Evolutionary conservation across 441 rosid genomes (phyloP).

Genomic region (Daphne laureola): DNA sequence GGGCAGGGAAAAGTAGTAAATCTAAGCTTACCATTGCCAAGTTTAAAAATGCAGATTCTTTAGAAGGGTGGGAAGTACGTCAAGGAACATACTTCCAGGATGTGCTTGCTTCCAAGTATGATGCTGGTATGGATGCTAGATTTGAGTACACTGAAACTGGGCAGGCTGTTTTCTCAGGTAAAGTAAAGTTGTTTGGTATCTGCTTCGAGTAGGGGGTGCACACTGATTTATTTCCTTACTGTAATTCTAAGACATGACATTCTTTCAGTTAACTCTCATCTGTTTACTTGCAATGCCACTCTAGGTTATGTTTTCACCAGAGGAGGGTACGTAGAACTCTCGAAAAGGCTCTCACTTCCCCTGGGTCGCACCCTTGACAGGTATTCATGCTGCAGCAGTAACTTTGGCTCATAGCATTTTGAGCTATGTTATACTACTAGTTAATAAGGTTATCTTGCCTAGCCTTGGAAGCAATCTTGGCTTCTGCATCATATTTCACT

Average conservation of each 20-base stretch:
- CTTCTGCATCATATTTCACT: conserved; percentile 8
- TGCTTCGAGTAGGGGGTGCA: not conserved
- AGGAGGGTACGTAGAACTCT: conserved; percentile 90
- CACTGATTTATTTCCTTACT: too few relatives aligned
- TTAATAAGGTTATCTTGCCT: not conserved
- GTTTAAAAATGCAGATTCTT: conserved; percentile 59
- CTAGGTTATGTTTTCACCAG: conserved; percentile 84
- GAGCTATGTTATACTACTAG: conserved; percentile 7
- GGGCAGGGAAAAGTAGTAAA: conserved; percentile 92
- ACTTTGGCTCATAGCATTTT: conserved; percentile 1
- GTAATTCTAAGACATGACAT: too few relatives aligned
- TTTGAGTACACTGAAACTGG: conserved; percentile 78
- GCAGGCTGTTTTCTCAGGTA: conserved; percentile 86
- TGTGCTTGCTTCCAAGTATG: conserved; percentile 65
- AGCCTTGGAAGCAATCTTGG: conserved; percentile 1
- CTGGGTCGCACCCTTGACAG: conserved; percentile 87
- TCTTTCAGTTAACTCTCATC: not conserved
- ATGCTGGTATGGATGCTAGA: conserved; percentile 93
- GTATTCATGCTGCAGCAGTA: conserved; percentile 28
- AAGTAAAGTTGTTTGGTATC: not conserved
- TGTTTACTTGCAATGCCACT: conserved; percentile 16
- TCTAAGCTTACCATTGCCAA: conserved; percentile 89
- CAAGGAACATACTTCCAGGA: conserved; percentile 94
- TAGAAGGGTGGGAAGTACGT: conserved; percentile 80
- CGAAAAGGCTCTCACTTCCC: conserved; percentile 74